phyloP scores from a whole-genome alignment of 1,284 basidiomycete species.

The Trametes sp. region DNA sequence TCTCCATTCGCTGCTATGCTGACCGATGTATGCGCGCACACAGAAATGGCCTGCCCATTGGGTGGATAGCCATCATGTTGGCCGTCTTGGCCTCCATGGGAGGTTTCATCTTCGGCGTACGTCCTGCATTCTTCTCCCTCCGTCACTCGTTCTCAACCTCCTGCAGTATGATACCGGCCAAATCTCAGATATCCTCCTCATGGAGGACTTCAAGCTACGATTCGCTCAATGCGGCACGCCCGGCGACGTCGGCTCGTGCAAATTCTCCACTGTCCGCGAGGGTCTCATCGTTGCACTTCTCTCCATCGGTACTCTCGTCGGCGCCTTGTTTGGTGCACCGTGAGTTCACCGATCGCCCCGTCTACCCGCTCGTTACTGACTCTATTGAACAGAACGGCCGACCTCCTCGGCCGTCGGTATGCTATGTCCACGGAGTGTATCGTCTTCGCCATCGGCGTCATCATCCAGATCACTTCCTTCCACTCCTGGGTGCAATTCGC shows the following conservation, averaged over 20 bases:
- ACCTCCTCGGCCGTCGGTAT: conserved; percentile 70
- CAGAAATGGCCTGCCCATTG: conserved; percentile 57
- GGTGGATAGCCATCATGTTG: conserved; percentile 68
- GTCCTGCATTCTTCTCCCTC: conserved; percentile 15
- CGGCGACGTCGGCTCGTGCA: conserved; percentile 51
- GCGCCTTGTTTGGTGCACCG: conserved; percentile 68
- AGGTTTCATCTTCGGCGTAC: conserved; percentile 75
- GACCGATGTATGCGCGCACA: not conserved
- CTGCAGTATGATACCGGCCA: conserved; percentile 75
- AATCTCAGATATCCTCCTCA: conserved; percentile 79
- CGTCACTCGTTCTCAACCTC: not conserved
- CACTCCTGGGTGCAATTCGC: conserved; percentile 68
- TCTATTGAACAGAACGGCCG: conserved; percentile 55
- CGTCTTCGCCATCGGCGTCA: conserved; percentile 75
- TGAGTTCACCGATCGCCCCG: conserved; percentile 43
- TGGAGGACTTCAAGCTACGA: conserved; percentile 74
- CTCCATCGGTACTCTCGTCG: conserved; percentile 68
- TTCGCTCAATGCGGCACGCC: conserved; percentile 61
- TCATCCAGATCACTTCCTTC: conserved; percentile 63
- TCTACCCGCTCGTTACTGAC: not conserved
- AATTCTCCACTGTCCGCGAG: conserved; percentile 59
- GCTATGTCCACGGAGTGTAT: conserved; percentile 77
- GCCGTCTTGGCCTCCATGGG: conserved; percentile 80
- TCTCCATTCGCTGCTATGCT: not conserved
- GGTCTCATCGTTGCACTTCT: conserved; percentile 77